Percentiles rank a stretch among this genome's conserved stretches.
These are phyloP conservation scores for Talaromyces liani DNA, from an alignment of 495 filamentous ascomycete genomes.

Conservation along the genomic window DNA sequence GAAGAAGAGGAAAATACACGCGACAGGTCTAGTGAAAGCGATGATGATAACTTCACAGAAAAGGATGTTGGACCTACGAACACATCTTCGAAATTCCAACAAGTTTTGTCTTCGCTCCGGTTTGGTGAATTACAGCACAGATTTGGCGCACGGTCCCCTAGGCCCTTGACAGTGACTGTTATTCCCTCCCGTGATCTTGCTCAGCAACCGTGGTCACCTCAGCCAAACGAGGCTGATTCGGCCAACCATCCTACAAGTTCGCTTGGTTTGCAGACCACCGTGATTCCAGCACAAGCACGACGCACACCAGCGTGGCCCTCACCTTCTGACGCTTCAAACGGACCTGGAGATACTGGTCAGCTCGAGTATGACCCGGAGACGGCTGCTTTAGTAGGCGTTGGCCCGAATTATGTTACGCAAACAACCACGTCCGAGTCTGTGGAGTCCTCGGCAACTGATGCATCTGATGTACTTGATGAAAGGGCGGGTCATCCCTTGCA, in stretches of 20 bases:
- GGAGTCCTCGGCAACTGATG: background rate
- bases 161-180: constrained; percentile 52
- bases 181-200: constrained; percentile 59
- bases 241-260: background rate
- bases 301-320: constrained; percentile 34
- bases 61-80: constrained; percentile 10
- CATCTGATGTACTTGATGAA: background rate
- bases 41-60: constrained; percentile 23
- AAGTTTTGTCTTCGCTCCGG: constrained; percentile 3
- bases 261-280: constrained; percentile 21
- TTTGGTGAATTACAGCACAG: constrained; percentile 12
- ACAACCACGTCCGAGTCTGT: background rate
- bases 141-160: constrained; percentile 11
- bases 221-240: constrained; percentile 16
- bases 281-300: constrained; percentile 32
- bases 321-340: constrained; percentile 20
- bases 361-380: constrained; percentile 39
- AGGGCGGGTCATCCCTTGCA: background rate
- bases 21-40: constrained; percentile 14
- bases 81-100: background rate
- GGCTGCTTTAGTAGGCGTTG: constrained; percentile 31
- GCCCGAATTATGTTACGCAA: constrained; percentile 1
- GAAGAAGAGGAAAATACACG: constrained; percentile 28
- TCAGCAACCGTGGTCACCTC: constrained; percentile 37
- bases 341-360: constrained; percentile 19